These are phyloP conservation scores for Cladosporium phlei DNA, from an alignment of 2,329 filamentous ascomycete species.

Conservation along the genomic window DNA sequence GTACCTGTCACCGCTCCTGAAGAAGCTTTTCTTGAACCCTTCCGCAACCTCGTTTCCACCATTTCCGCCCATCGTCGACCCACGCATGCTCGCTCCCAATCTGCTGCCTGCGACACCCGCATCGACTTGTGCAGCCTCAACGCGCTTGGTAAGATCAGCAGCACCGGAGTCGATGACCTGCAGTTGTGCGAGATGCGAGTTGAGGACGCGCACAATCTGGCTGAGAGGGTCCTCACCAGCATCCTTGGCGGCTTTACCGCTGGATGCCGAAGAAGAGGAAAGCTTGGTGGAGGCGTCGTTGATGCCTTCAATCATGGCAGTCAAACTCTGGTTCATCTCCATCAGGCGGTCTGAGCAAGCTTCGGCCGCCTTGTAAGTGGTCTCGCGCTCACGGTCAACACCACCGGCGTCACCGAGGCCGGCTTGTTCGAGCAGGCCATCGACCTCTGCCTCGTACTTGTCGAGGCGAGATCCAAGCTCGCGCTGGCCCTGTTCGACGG, in stretches of 20 bases:
- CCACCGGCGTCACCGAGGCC: conserved; percentile 55
- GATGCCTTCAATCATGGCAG: conserved; percentile 97
- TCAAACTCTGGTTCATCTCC: conserved; percentile 87
- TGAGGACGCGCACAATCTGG: conserved; percentile 92
- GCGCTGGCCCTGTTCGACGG: conserved; percentile 87
- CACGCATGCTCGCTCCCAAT: conserved; percentile 7
- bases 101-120: conserved; percentile 33
- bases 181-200: conserved; percentile 83
- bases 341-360: conserved; percentile 85
- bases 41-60: conserved; percentile 6
- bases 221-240: conserved; percentile 60
- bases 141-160: conserved; percentile 73
- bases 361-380: conserved; percentile 88
- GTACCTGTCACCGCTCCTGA: conserved; percentile 1
- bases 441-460: conserved; percentile 85
- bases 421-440: conserved; percentile 78
- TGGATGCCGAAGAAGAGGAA: conserved; percentile 42
- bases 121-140: conserved; percentile 74
- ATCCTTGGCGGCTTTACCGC: conserved; percentile 73
- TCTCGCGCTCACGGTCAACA: conserved; percentile 90
- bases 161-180: conserved; percentile 91
- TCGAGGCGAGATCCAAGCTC: conserved; percentile 86
- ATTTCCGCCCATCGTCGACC: background rate
- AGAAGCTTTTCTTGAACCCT: conserved; percentile 10
- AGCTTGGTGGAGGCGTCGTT: conserved; percentile 86